These are phyloP conservation scores for Eucommia ulmoides DNA, from an alignment of 257 asterid species.

Conservation along the genomic window DNA sequence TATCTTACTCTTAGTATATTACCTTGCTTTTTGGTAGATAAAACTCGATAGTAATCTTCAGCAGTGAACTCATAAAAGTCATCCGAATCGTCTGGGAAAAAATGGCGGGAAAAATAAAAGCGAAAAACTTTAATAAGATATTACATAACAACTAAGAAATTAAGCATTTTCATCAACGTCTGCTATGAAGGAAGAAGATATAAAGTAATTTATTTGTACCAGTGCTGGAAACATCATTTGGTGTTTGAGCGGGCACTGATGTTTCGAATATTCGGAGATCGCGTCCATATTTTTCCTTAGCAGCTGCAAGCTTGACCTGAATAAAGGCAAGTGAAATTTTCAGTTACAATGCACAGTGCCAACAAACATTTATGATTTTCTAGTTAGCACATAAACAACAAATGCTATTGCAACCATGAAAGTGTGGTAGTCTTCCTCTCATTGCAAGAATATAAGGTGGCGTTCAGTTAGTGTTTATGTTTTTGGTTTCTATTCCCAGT, in stretches of 20 bases:
- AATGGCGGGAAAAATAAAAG: not conserved
- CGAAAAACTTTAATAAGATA: not conserved
- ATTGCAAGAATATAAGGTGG: not conserved
- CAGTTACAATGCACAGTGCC: too few species aligned
- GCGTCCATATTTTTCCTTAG: slow-evolving; percentile 71
- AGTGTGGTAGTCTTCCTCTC: too few species aligned
- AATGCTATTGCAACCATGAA: too few species aligned
- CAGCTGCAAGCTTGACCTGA: slow-evolving; percentile 74
- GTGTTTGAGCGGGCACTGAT: slow-evolving; percentile 32
- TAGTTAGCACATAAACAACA: too few species aligned
- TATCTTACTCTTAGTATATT: too few species aligned
- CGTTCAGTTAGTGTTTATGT: not conserved
- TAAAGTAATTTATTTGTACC: slow-evolving; percentile 29
- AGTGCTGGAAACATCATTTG: slow-evolving; percentile 31
- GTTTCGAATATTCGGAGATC: slow-evolving; percentile 78
- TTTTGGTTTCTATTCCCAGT: not conserved
- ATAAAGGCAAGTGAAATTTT: slow-evolving; percentile 1
- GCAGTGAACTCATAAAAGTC: slow-evolving; percentile 88
- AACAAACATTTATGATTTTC: too few species aligned
- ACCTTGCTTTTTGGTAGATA: slow-evolving; percentile 86
- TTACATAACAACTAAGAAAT: not conserved
- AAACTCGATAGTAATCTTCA: slow-evolving; percentile 71
- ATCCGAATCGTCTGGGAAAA: slow-evolving; percentile 55
- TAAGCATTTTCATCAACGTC: not conserved
- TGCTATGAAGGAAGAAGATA: not conserved